Conservation (phyloP, 164 flowering plant genomes). For the Piper longum region DNA sequence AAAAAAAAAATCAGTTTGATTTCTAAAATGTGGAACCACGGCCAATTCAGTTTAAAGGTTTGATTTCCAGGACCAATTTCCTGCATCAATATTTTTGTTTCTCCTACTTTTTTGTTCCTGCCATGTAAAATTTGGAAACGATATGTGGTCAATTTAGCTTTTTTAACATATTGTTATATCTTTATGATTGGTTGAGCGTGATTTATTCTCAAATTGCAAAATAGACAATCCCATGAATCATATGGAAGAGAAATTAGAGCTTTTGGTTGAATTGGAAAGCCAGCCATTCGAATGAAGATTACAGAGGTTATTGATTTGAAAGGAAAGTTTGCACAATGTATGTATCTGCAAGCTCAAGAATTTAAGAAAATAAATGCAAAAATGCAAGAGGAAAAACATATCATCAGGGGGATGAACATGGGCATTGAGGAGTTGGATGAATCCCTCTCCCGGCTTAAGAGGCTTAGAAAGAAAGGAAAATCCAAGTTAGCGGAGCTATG, state of each 20-base stretch:
- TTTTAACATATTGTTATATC: not conserved
- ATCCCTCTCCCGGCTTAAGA: not conserved
- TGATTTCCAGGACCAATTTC: not conserved
- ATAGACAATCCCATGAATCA: not conserved
- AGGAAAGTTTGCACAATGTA: not conserved
- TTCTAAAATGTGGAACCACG: too few species aligned
- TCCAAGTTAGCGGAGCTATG: not conserved
- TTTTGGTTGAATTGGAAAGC: not conserved
- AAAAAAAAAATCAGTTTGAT: too few species aligned
- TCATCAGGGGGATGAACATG: not conserved
- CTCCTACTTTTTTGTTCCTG: too few species aligned
- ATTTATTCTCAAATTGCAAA: not conserved
- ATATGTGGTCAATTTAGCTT: not conserved
- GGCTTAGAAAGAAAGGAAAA: not conserved
- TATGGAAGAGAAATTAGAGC: not conserved
- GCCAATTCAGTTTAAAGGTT: too few species aligned
- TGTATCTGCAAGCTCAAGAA: not conserved
- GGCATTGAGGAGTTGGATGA: not conserved
- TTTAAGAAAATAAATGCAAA: too few species aligned
- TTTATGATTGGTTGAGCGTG: not conserved
- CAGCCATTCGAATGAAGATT: not conserved
- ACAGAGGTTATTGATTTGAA: not conserved
- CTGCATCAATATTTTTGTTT: not conserved
- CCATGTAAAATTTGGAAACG: not conserved
- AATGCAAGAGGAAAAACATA: not conserved